Conservation (phyloP, 2,329 filamentous ascomycete species). For the Malbranchea cinnamomea region DNA sequence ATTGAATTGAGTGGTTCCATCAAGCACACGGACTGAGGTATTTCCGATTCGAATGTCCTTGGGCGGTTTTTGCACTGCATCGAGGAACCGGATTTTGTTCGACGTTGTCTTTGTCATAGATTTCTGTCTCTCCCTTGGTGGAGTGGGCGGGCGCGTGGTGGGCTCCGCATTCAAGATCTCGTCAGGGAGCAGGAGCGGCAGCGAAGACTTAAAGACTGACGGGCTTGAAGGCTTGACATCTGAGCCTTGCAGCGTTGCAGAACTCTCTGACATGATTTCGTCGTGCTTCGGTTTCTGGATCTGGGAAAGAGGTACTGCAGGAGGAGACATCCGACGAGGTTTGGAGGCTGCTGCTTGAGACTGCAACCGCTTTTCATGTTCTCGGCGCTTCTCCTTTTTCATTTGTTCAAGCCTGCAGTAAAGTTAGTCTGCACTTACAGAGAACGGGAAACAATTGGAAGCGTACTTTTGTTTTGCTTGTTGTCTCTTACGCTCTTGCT, state of each 20-base stretch:
- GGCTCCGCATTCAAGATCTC: constrained; percentile 36
- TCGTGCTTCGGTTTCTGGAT: constrained; percentile 13
- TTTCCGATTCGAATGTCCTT: constrained; percentile 37
- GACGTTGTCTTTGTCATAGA: constrained; percentile 15
- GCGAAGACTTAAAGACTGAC: constrained; percentile 16
- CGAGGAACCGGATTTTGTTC: constrained; percentile 35
- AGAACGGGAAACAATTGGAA: neutral
- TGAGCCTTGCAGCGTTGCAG: constrained; percentile 25
- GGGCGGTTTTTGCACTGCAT: constrained; percentile 31
- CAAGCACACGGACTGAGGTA: constrained; percentile 35
- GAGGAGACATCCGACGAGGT: too few species aligned
- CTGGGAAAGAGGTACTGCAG: constrained; percentile 3
- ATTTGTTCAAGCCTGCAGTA: constrained; percentile 21
- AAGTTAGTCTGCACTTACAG: constrained; percentile 13
- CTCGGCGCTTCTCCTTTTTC: constrained; percentile 25
- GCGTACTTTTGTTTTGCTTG: constrained; percentile 23
- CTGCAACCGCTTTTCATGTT: constrained; percentile 26
- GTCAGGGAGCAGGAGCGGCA: constrained; percentile 37
- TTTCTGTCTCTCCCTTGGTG: constrained; percentile 17
- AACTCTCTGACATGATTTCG: constrained; percentile 27
- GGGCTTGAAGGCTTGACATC: constrained; percentile 17
- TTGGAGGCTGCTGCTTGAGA: constrained; percentile 19
- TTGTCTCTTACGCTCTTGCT: constrained; percentile 25
- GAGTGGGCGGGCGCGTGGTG: constrained; percentile 29
- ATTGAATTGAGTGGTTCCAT: constrained; percentile 10